Conservation (phyloP, 2,329 filamentous ascomycete genomes). For the Colletotrichum salicis region DNA sequence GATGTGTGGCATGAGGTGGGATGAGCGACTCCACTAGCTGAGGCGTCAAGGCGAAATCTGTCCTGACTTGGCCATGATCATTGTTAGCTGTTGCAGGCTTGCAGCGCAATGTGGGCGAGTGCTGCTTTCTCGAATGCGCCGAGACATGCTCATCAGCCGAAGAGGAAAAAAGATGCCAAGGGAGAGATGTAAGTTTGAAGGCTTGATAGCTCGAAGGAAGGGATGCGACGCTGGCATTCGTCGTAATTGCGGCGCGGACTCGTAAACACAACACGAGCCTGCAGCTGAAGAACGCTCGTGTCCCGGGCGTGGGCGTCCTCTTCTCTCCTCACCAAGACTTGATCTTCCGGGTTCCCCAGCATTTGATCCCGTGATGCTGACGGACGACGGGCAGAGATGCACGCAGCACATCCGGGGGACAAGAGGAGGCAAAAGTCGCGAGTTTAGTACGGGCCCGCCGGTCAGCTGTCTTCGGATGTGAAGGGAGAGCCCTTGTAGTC, state of each 20-base stretch:
- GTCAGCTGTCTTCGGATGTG: conserved; percentile 25
- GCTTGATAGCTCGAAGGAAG: background rate
- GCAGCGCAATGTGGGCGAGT: background rate
- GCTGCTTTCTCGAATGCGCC: background rate
- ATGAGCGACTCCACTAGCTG: background rate
- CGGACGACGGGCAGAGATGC: background rate
- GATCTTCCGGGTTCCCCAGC: background rate
- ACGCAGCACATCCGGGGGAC: background rate
- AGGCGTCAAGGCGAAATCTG: background rate
- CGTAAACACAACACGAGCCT: background rate
- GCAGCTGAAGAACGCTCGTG: background rate
- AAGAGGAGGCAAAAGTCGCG: conserved; percentile 9
- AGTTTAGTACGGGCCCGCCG: conserved; percentile 14
- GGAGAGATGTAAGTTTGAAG: background rate
- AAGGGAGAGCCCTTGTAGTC: conserved; percentile 21
- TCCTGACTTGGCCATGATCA: background rate
- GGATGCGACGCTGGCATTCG: background rate
- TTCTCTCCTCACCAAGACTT: background rate
- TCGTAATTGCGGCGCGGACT: background rate
- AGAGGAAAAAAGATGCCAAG: background rate
- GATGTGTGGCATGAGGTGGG: background rate
- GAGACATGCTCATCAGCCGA: background rate
- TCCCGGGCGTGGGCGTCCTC: background rate
- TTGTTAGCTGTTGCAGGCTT: background rate
- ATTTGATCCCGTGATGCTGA: background rate